phyloP scores from a whole-genome alignment of 2,329 filamentous ascomycete species.

The Acrocalymma vagum region DNA sequence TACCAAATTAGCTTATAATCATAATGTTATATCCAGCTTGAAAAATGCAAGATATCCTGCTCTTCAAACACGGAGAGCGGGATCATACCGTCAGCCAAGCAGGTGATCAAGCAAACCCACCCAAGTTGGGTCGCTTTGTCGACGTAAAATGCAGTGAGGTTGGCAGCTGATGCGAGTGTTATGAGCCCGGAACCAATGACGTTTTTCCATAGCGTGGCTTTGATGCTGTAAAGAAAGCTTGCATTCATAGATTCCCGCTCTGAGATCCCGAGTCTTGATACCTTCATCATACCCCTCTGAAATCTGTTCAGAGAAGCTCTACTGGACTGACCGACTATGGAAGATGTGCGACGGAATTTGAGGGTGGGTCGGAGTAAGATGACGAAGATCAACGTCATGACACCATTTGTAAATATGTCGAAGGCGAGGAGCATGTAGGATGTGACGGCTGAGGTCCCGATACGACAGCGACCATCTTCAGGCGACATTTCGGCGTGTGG shows the following conservation, averaged over 20 bases:
- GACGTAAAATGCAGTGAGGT: constrained; percentile 41
- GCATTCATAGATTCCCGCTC: constrained; percentile 11
- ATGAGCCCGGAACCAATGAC: constrained; percentile 40
- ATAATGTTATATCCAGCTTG: too few species aligned
- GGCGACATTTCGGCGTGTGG: constrained; percentile 39
- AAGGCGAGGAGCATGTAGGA: constrained; percentile 45
- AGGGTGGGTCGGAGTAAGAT: constrained; percentile 39
- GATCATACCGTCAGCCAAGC: constrained; percentile 47
- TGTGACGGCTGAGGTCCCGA: constrained; percentile 44
- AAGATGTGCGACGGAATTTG: constrained; percentile 17
- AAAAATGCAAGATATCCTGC: too few species aligned
- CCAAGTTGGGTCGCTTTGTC: constrained; percentile 43
- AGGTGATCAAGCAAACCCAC: constrained; percentile 51
- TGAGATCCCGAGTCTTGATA: constrained; percentile 2
- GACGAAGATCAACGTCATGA: constrained; percentile 46
- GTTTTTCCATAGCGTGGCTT: constrained; percentile 32
- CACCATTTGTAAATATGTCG: constrained; percentile 46
- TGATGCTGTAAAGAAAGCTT: too few species aligned
- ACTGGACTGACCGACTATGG: constrained; percentile 6
- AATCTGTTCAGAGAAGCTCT: constrained; percentile 1
- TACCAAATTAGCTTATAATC: too few species aligned
- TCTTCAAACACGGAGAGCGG: background rate
- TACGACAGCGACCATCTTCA: constrained; percentile 42
- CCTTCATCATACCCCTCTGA: constrained; percentile 5
- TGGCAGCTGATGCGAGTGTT: constrained; percentile 47